Evolutionary conservation across 208 protist genomes (phyloP), one percentile per base, ranked within the genome.

Genomic region (Crithidia expoeki): DNA sequence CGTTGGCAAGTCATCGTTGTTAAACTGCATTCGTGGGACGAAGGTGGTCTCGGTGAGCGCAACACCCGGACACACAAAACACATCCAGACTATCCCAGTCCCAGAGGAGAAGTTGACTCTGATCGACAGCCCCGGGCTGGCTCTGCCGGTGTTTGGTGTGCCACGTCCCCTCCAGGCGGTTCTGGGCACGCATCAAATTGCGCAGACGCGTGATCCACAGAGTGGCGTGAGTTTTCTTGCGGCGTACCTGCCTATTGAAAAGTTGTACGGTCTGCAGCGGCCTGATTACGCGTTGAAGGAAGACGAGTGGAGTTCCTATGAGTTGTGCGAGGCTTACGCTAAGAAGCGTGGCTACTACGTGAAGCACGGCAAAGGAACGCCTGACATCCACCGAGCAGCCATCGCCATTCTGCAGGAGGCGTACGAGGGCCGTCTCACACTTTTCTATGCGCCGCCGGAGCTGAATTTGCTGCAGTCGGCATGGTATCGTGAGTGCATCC

Each of bases 11-110:
- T 97, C 89, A 10, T 96, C 90, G 42, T 66, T 99, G 50, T 84
- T 99, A 21, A 99, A 99, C 83, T 96, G 86, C 74, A 85, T 99
- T 40, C 86, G 97, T 36, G 97, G 96, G 33, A 95, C 89, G 28
- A 98, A 98, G 68, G 97, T 99, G 12, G 96, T 98, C 17, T 96
- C 86, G 19, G 89, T 96, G n/a, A 97, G 88, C 55, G 68, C 83
- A 19, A 98, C 96, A 17, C 93, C 98, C 5, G 98, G 98, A 0
- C 98, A 99, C 80, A 99, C 98, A 21, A 99, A 99, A 67, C 96
- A 99, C 62, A 69, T 98, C 30, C 96, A 99, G 78, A 99, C 97
- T 1, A 98, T 98, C 36, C 90, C 90, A 30, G 74, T 99, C 10
- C 86, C 92, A 0, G 73, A 56, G 12, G 87, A 96, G 58, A 36